Conservation (phyloP, 169 alveolate species). For the Theileria equi region DNA sequence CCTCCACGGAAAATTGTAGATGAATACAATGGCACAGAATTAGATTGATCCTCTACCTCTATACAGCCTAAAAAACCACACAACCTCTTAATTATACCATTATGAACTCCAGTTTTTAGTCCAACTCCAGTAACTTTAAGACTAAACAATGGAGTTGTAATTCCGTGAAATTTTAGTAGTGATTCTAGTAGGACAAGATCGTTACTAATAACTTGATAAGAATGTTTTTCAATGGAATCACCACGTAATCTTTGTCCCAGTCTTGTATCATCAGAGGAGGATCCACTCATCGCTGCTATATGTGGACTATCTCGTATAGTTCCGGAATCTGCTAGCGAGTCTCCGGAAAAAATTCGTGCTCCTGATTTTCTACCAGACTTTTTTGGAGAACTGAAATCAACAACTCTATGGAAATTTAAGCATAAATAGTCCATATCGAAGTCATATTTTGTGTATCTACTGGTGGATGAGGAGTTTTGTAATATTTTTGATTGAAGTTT, state of each 20-base stretch:
- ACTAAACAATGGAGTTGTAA: conserved; percentile 48
- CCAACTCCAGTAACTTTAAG: conserved; percentile 54
- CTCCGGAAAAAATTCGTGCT: no score
- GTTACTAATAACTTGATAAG: no score
- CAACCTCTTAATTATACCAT: conserved; percentile 22
- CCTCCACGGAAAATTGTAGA: conserved; percentile 57
- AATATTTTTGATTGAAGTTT: not conserved
- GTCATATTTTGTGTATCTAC: not conserved
- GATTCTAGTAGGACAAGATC: not conserved
- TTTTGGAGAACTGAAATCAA: no score
- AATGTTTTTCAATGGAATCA: no score
- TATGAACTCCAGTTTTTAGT: conserved; percentile 9
- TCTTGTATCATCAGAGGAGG: no score
- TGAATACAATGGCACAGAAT: conserved; percentile 48
- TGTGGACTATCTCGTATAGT: no score
- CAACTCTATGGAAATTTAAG: conserved; percentile 10
- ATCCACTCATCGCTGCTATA: no score
- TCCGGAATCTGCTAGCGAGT: no score
- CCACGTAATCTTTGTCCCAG: no score
- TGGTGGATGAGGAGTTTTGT: not conserved
- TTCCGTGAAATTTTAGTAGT: conserved; percentile 27
- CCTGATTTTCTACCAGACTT: no score
- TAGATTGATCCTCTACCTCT: conserved; percentile 61
- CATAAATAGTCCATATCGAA: conserved; percentile 17
- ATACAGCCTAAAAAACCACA: conserved; percentile 42